These are phyloP conservation scores for Stachybotrys chlorohalonatus DNA, from an alignment of 2,329 filamentous ascomycete genomes.

Conservation along the genomic window DNA sequence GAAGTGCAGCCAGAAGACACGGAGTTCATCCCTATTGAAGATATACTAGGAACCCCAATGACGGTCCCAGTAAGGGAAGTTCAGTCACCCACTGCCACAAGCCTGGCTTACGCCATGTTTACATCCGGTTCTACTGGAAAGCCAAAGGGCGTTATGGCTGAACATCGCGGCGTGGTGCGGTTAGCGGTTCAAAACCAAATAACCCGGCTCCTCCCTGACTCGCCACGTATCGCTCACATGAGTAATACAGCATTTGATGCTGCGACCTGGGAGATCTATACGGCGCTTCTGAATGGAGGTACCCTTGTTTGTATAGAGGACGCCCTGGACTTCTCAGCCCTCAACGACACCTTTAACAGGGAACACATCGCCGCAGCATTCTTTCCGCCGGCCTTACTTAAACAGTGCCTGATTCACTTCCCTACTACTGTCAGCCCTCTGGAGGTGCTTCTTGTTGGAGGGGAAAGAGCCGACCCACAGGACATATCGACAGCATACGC, in stretches of 20 bases:
- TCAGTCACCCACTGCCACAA: neutral
- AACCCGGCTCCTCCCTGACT: neutral
- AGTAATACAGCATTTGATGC: conserved; percentile 8
- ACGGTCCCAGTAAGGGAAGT: neutral
- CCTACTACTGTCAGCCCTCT: conserved; percentile 2
- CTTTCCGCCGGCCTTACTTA: conserved; percentile 7
- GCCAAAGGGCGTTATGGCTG: conserved; percentile 9
- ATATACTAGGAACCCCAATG: neutral
- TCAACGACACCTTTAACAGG: conserved; percentile 2
- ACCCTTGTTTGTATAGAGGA: conserved; percentile 10
- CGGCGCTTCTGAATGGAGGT: conserved; percentile 10
- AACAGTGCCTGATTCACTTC: conserved; percentile 4
- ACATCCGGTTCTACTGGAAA: conserved; percentile 2
- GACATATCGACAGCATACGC: conserved; percentile 1
- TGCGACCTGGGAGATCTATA: conserved; percentile 4
- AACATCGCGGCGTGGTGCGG: conserved; percentile 1
- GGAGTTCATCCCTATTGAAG: neutral
- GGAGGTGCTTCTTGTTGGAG: conserved; percentile 5
- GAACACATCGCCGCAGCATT: conserved; percentile 3
- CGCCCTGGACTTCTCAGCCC: conserved; percentile 4
- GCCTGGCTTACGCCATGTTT: conserved; percentile 2
- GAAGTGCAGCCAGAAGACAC: neutral
- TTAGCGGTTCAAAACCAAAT: neutral
- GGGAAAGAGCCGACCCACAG: conserved; percentile 6
- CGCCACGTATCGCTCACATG: neutral